Conservation (phyloP, 345 rosid genomes). For the Melaleuca quinquenervia region DNA sequence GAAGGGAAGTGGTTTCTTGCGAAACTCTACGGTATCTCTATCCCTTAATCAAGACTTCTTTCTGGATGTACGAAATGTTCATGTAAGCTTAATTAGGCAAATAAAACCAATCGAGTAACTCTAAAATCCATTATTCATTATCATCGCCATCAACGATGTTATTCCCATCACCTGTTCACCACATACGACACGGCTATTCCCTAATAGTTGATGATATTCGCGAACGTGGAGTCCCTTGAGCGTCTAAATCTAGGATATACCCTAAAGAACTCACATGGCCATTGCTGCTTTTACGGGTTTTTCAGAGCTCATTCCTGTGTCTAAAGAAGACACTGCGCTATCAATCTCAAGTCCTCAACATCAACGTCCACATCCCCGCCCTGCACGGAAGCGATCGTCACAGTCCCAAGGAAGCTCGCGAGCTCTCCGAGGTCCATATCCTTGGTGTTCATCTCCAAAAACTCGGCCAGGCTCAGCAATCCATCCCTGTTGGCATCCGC, state of each 20-base stretch:
- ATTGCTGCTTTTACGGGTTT: background rate
- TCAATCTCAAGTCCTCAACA: constrained; percentile 26
- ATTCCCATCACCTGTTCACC: background rate
- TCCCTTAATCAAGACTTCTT: background rate
- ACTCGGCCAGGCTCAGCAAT: constrained; percentile 40
- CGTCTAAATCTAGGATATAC: background rate
- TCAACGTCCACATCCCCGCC: constrained; percentile 40
- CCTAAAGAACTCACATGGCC: background rate
- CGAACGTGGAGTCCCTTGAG: background rate
- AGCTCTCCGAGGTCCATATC: constrained; percentile 31
- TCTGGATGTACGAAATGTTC: background rate
- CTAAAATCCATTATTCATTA: background rate
- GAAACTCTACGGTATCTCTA: background rate
- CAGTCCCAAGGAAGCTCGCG: constrained; percentile 16
- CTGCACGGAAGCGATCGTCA: constrained; percentile 32
- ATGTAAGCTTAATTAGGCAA: background rate
- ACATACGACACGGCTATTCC: background rate
- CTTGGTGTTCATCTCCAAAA: constrained; percentile 53
- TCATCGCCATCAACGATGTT: background rate
- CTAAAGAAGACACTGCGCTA: constrained; percentile 22
- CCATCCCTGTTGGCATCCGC: constrained; percentile 46
- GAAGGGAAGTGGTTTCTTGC: background rate
- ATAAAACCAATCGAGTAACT: background rate
- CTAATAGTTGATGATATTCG: background rate
- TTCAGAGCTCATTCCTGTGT: background rate